A percentile compares a stretch with the other conserved stretches of the same genome.
Evolutionary conservation across 345 rosid genomes (phyloP).

Genomic region (Heritiera fomes): DNA sequence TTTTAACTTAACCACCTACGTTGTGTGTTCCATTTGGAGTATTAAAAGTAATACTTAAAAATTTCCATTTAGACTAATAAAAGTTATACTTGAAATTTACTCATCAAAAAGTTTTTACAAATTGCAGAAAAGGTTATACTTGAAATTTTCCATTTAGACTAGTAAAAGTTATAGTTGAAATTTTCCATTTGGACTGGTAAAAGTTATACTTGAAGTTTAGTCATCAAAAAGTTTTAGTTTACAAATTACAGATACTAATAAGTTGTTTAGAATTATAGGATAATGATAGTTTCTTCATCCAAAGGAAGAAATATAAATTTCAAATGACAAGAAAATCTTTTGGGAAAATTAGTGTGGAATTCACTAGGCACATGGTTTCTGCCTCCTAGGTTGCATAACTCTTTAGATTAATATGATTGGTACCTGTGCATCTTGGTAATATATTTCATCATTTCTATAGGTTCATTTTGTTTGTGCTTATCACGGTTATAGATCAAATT

Average conservation of each 20-base stretch:
- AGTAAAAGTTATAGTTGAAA: not conserved
- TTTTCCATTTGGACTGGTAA: not conserved
- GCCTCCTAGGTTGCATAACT: not conserved
- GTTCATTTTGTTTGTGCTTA: not conserved
- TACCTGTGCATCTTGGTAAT: not conserved
- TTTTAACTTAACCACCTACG: not conserved
- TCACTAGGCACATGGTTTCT: not conserved
- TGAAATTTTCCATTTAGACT: not conserved
- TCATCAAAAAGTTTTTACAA: not conserved
- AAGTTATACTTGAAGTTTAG: not conserved
- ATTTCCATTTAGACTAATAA: not conserved
- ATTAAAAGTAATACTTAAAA: not conserved
- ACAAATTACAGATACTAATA: slow-evolving; percentile 6
- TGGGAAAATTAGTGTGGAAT: slow-evolving; percentile 1
- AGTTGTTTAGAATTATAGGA: not conserved
- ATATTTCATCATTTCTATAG: slow-evolving; percentile 4
- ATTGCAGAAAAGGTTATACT: not conserved
- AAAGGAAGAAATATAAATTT: not conserved
- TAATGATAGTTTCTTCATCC: not conserved
- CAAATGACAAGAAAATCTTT: not conserved
- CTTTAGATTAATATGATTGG: not conserved
- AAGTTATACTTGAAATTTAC: not conserved
- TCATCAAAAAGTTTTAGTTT: not conserved
- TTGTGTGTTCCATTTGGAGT: not conserved
- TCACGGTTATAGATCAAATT: slow-evolving; percentile 6